Percentiles rank a stretch among this genome's conserved stretches.
Evolutionary conservation across 257 asterid genomes (phyloP).

Genomic region (Solanum bukasovii): DNA sequence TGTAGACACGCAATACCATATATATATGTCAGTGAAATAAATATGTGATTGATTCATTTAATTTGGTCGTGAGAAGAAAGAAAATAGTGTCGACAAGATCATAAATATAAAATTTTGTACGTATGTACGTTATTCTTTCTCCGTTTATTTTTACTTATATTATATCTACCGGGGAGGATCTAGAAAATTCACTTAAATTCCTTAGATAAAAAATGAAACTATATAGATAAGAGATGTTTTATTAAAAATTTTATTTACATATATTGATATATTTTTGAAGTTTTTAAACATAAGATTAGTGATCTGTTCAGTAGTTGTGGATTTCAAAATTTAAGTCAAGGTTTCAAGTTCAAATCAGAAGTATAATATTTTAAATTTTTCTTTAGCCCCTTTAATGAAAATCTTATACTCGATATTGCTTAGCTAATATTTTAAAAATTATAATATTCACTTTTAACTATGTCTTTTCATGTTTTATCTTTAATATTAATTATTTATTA

Average conservation of each 20-base stretch:
- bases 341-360: too few relatives aligned
- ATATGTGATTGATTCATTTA: background rate
- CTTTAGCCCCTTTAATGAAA: background rate
- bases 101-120: background rate
- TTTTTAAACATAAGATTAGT: background rate
- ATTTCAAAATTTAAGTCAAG: background rate
- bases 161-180: accelerated
- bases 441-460: background rate
- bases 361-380: too few relatives aligned
- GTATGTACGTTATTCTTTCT: background rate
- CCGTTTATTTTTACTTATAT: too few relatives aligned
- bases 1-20: background rate
- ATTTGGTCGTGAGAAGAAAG: background rate
- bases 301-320: background rate
- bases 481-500: too few relatives aligned
- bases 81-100: background rate
- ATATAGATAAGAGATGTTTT: too few relatives aligned
- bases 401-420: too few relatives aligned
- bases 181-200: background rate
- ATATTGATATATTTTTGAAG: too few relatives aligned
- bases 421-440: too few relatives aligned
- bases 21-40: background rate
- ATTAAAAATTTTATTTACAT: too few relatives aligned
- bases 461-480: too few relatives aligned
- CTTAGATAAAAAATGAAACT: too few relatives aligned